Conservation (phyloP, 2,329 filamentous ascomycete species). For the Rachicladosporium sp. region DNA sequence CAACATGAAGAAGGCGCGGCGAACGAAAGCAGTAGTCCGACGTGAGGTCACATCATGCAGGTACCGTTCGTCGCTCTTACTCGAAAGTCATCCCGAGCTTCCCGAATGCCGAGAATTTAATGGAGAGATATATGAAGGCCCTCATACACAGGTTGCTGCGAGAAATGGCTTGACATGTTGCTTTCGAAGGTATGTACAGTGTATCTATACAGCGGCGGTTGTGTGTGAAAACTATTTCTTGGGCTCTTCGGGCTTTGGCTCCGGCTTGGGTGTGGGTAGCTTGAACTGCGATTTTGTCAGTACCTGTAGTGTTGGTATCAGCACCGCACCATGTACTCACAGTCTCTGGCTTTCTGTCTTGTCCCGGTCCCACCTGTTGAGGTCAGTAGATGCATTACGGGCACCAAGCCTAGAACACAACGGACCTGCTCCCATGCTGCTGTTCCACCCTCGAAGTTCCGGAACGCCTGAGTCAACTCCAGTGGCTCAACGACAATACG, state of each 20-base stretch:
- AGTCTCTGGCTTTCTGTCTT: slow-evolving; percentile 65
- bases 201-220: slow-evolving; percentile 16
- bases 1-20: no score
- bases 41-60: no score
- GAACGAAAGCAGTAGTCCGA: no score
- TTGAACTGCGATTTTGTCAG: slow-evolving; percentile 53
- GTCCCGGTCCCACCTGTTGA: slow-evolving; percentile 47
- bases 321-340: slow-evolving; percentile 28
- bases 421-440: slow-evolving; percentile 46
- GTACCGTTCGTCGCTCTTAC: no score
- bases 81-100: no score
- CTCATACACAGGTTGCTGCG: no score
- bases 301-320: not conserved
- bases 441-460: slow-evolving; percentile 77
- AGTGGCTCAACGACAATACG: slow-evolving; percentile 94
- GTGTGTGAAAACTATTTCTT: slow-evolving; percentile 58
- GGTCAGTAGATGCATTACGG: no score
- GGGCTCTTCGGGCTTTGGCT: slow-evolving; percentile 77
- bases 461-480: slow-evolving; percentile 94
- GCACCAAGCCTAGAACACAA: no score
- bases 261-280: slow-evolving; percentile 87
- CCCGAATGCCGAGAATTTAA: no score
- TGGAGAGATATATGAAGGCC: no score
- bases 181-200: slow-evolving; percentile 22
- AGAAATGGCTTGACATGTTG: no score